Base-by-base conservation (phyloP, 192 early-diverging fungal genomes). In the Coemansia sp. region DNA sequence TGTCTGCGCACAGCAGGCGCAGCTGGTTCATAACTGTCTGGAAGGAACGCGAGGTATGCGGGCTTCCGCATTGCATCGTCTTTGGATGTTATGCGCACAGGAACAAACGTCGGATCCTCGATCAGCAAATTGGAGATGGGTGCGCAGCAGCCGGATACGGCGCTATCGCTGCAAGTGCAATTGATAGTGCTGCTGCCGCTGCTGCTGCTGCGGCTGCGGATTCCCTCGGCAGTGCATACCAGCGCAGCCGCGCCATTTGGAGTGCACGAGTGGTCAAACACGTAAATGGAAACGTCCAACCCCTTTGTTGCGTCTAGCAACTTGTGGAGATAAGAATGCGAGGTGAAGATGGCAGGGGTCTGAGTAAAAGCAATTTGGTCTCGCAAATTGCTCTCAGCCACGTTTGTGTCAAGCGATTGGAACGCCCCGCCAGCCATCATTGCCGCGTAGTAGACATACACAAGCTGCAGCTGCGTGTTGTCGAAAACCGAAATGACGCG, bases 381-480 rank as follows among this genome's bases (percentile, higher is more conserved):
- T 1, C 67, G 66, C 40, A 81, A 70, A 13, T 64, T 42, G 15
- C 52, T 21, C 18, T 15, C 60, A 13, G 48, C 32, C 18, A 64
- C 63, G 16, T 68, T 68, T 12, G 74, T 76, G 65, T 70, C 64
- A 40, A 81, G 61, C n/a, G 79, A 76, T 53, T 82, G 79, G 68
- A 71, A 82, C 3, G 79, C 65, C 2, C 75, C 75, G 40, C 79
- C 79, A n/a, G 71, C 64, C 68, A 82, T 71, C 60, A 82, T 44
- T 26, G 79, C 74, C 9, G 79, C 79, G 26, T 76, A 82, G 64
- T 82, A 82, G 10, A 82, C 79, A 47, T 67, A 74, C 21, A 82
- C 75, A 5, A 68, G 74, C 49, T 75, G 75, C 50, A 77, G 49
- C 32, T 74, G 64, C 16, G 74, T 76, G 50, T 74, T 62, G 48